A percentile compares a stretch with the other conserved stretches of the same genome.
Conservation (phyloP, 768 basidiomycete species). For the Rhodosporidiobolus sp. region DNA sequence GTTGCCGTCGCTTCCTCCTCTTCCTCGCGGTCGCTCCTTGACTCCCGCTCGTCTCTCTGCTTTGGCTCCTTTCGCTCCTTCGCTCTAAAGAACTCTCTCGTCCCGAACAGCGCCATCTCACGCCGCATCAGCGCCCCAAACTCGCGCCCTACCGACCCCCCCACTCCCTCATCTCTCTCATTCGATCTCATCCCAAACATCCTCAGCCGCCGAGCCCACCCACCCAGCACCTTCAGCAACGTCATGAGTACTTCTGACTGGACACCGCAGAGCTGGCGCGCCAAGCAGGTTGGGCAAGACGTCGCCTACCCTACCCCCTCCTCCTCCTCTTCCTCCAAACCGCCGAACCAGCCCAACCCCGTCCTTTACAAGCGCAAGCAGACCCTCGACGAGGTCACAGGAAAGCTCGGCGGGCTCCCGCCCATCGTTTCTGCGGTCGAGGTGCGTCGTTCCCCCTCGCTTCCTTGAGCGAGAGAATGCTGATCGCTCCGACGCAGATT, state of each 20-base stretch:
- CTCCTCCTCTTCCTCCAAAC: not conserved
- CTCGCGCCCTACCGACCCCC: too few relatives aligned
- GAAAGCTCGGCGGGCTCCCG: constrained; percentile 67
- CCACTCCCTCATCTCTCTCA: too few relatives aligned
- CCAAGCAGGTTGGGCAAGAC: constrained; percentile 72
- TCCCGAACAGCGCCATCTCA: too few relatives aligned
- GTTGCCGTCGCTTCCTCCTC: too few relatives aligned
- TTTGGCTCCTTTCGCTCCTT: too few relatives aligned
- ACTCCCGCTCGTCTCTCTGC: too few relatives aligned
- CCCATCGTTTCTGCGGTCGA: constrained; percentile 90
- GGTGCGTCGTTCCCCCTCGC: constrained; percentile 55
- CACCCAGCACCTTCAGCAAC: too few relatives aligned
- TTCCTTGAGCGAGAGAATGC: not conserved
- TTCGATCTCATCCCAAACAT: too few relatives aligned
- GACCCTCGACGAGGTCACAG: constrained; percentile 22
- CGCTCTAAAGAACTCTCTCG: too few relatives aligned
- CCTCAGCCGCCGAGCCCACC: too few relatives aligned
- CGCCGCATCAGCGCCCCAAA: too few relatives aligned
- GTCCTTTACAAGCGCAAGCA: constrained; percentile 21
- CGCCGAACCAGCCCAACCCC: constrained; percentile 52
- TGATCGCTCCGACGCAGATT: constrained; percentile 28
- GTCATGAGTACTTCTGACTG: constrained; percentile 50
- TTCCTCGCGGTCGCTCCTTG: too few relatives aligned
- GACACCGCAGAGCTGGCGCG: constrained; percentile 76
- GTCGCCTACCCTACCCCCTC: constrained; percentile 37